Base-by-base conservation (phyloP, 1,284 basidiomycete species). In the Sporisorium sorghi region DNA sequence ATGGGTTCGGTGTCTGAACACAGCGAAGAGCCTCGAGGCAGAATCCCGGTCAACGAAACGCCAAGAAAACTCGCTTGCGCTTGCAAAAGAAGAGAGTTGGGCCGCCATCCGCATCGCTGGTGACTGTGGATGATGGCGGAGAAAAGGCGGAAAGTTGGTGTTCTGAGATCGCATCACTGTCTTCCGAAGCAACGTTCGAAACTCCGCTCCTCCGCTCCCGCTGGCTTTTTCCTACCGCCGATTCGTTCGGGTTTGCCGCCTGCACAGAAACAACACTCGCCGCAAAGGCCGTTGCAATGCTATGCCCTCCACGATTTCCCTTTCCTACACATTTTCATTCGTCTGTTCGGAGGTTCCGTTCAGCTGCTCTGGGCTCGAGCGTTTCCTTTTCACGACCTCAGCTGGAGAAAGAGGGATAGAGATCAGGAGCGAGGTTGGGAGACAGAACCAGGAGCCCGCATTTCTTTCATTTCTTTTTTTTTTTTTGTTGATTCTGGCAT, bases 141-240 rank as follows among this genome's bases (percentile, higher is more conserved):
- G 35, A n/a, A 37, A 35, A 35, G 12, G 33, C 3, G 12, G 11
- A 17, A 37, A 35, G 33, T 35, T 35, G 6, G 3, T 14, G 3
- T 35, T 35, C 12, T 35, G 3, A 14, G 35, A n/a, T 68, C 65
- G 65, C 58, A 58, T 55, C 55, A 62, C 54, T 40, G 50, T 62
- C 26, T 62, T 68, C 65, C 65, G 58, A 56, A 37, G 43, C 24
- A 37, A 21, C 49, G n/a, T n/a, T 46, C 42, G 15, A 39, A 19
- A 19, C 19, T 37, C 32, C 28, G 43, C 26, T 40, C 14, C 23
- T 55, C 57, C 58, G 64, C 57, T 42, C 64, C 59, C 60, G 55
- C n/a, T 56, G 50, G 55, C 48, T 49, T 15, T 40, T 35, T 47
- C 51, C 2, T 28, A 53, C 66, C 66, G 59, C 66, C 59, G 56